phyloP scores from a whole-genome alignment of 2,329 filamentous ascomycete species.

The Monilinia vaccinii-corymbosi region DNA sequence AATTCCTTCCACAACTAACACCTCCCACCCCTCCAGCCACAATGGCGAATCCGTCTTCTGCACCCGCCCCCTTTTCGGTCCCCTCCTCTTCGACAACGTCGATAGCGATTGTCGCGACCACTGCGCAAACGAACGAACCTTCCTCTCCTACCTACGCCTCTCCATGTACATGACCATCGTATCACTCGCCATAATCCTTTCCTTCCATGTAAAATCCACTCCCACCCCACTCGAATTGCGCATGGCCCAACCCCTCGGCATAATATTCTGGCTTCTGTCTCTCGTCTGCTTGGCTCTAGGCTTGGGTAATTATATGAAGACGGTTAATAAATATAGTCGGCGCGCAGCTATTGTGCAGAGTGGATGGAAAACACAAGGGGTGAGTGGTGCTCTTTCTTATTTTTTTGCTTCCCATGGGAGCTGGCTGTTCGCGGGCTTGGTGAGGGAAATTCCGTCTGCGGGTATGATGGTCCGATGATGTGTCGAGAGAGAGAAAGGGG shows the following conservation, averaged over 20 bases:
- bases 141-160: conserved; percentile 84
- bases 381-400: conserved; percentile 31
- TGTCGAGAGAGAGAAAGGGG: background rate
- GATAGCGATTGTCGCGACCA: conserved; percentile 54
- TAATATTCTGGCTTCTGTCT: conserved; percentile 79
- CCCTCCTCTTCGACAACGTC: conserved; percentile 57
- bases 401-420: background rate
- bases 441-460: background rate
- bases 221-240: conserved; percentile 63
- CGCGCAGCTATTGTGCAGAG: conserved; percentile 79
- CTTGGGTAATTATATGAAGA: conserved; percentile 77
- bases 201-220: conserved; percentile 76
- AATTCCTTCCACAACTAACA: background rate
- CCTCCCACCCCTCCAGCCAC: conserved; percentile 9
- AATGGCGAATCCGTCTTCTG: conserved; percentile 21
- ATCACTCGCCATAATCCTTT: conserved; percentile 80
- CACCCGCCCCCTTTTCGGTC: conserved; percentile 33
- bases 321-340: conserved; percentile 70
- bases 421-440: background rate
- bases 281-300: conserved; percentile 69
- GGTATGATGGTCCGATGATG: background rate
- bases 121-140: conserved; percentile 48
- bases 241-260: conserved; percentile 74
- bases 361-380: conserved; percentile 84
- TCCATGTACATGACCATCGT: conserved; percentile 88